Percentiles rank a stretch among this genome's conserved stretches.
phyloP scores from a whole-genome alignment of 345 rosid species.

The Murraya koenigii region DNA sequence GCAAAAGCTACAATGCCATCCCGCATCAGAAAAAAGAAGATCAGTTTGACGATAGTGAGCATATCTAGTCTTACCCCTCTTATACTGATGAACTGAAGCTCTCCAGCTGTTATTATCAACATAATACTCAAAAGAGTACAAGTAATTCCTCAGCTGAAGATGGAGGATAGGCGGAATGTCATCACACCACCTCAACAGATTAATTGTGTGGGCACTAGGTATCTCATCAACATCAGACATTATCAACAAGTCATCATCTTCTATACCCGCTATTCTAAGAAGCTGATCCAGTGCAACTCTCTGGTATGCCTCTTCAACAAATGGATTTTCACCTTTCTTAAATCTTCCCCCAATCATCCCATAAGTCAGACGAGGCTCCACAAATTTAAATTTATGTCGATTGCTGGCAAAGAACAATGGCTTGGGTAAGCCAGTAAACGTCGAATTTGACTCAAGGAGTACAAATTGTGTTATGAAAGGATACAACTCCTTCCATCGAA shows the following conservation, averaged over 20 bases:
- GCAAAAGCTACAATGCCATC: conserved; percentile 99
- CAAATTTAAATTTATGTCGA: conserved; percentile 55
- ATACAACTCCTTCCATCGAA: conserved; percentile 86
- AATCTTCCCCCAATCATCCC: conserved; percentile 85
- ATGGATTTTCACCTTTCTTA: conserved; percentile 81
- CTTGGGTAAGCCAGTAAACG: conserved; percentile 74
- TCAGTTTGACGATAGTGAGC: conserved; percentile 85
- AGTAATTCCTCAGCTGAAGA: conserved; percentile 77
- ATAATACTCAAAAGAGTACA: conserved; percentile 78
- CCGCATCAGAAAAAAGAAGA: conserved; percentile 66
- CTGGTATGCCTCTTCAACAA: conserved; percentile 91
- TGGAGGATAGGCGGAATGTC: conserved; percentile 78
- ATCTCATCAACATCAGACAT: conserved; percentile 99
- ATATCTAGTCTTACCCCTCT: conserved; percentile 62
- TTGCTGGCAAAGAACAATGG: conserved; percentile 56
- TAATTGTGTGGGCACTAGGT: conserved; percentile 88
- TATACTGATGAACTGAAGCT: conserved; percentile 74
- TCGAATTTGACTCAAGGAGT: conserved; percentile 88
- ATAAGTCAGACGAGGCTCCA: conserved; percentile 73
- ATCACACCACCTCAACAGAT: conserved; percentile 90
- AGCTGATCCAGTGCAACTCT: conserved; percentile 83
- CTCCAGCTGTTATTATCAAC: conserved; percentile 88
- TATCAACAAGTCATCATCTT: conserved; percentile 87
- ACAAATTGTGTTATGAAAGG: conserved; percentile 84
- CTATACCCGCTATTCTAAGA: conserved; percentile 76